These are phyloP conservation scores for Aspergillus sp. DNA, from an alignment of 2,329 filamentous ascomycete genomes.

Conservation along the genomic window DNA sequence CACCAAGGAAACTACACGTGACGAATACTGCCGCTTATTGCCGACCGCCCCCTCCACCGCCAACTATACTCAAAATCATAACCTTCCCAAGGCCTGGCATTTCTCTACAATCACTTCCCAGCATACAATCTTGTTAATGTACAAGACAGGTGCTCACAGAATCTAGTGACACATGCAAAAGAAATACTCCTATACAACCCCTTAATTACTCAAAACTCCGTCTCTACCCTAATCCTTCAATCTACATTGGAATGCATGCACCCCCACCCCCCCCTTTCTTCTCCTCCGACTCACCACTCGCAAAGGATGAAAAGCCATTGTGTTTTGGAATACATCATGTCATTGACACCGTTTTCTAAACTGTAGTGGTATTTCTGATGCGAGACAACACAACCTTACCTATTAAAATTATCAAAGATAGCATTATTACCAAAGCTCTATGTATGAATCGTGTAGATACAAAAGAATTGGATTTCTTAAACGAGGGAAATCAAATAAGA, in stretches of 20 bases:
- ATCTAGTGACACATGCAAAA: too few relatives aligned
- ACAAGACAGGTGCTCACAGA: neutral
- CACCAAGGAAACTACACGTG: too few relatives aligned
- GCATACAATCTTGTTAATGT: neutral
- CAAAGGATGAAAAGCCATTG: neutral
- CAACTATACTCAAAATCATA: neutral
- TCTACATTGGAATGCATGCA: too few relatives aligned
- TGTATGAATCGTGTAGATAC: neutral
- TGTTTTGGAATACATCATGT: neutral
- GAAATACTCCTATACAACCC: too few relatives aligned
- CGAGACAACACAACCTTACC: neutral
- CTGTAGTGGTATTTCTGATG: constrained; percentile 14
- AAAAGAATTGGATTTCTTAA: neutral
- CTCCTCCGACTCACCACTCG: neutral
- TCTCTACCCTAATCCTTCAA: too few relatives aligned
- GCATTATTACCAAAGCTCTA: neutral
- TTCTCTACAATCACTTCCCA: neutral
- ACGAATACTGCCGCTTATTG: neutral
- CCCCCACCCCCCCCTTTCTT: too few relatives aligned
- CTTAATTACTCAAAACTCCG: too few relatives aligned
- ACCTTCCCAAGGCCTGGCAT: neutral
- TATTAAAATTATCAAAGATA: neutral
- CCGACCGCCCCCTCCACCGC: neutral
- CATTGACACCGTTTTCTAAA: neutral
- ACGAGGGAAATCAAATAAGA: neutral